Percentiles rank a stretch among this genome's conserved stretches.
Conservation (phyloP, 176 grass and related monocot genomes). For the Typha latifolia region DNA sequence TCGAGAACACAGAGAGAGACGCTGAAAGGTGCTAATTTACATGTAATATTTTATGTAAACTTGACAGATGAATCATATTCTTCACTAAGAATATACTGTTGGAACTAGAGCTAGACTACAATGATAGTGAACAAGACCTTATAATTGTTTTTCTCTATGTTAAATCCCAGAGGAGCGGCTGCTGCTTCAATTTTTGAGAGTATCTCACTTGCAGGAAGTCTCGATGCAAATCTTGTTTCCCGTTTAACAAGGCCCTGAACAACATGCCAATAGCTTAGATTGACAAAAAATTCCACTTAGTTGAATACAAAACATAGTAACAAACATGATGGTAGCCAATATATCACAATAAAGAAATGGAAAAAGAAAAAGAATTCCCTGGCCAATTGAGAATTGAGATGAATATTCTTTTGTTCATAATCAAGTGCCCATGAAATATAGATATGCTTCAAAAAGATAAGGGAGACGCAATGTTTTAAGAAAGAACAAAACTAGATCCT, state of each 20-base stretch:
- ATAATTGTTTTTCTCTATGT: conserved; percentile 83
- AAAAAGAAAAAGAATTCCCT: too few species aligned
- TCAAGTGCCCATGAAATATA: neutral
- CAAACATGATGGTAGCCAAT: too few species aligned
- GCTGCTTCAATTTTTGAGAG: conserved; percentile 86
- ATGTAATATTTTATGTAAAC: neutral
- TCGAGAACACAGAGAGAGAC: conserved; percentile 1
- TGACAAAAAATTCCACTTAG: conserved; percentile 1
- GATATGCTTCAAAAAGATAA: neutral
- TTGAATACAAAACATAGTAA: too few species aligned
- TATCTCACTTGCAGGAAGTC: conserved; percentile 88
- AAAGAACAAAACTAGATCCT: neutral
- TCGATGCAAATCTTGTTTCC: conserved; percentile 92
- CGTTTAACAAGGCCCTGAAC: conserved; percentile 56
- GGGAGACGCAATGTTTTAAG: neutral
- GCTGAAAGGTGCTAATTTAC: too few species aligned
- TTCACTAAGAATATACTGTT: too few species aligned
- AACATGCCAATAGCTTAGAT: neutral
- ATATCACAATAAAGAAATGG: too few species aligned
- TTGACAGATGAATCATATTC: neutral
- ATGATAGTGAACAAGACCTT: conserved; percentile 39
- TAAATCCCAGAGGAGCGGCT: conserved; percentile 77
- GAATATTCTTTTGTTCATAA: too few species aligned
- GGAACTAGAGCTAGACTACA: neutral
- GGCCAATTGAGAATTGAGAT: too few species aligned